phyloP scores from a whole-genome alignment of 164 flowering plant species.

The Tinospora cordifolia region DNA sequence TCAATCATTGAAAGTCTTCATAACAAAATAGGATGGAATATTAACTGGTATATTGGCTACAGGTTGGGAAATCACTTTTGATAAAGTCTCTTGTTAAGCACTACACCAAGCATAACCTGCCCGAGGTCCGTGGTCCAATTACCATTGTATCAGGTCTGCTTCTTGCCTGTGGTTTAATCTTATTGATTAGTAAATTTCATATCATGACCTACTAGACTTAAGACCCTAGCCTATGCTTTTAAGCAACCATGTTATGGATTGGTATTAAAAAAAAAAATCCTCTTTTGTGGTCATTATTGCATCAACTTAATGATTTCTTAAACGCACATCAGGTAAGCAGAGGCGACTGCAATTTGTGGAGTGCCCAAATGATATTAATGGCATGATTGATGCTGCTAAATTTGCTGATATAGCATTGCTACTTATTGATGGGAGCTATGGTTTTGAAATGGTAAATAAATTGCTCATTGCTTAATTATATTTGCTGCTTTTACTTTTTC shows the following conservation, averaged over 20 bases:
- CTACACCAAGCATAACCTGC: slow-evolving; percentile 77
- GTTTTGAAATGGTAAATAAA: slow-evolving; percentile 89
- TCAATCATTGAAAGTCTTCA: background rate
- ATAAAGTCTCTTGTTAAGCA: slow-evolving; percentile 84
- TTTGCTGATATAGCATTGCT: slow-evolving; percentile 83
- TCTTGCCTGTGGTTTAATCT: background rate
- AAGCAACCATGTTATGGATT: background rate
- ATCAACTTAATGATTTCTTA: background rate
- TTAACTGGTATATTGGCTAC: slow-evolving; percentile 12
- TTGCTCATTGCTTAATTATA: background rate
- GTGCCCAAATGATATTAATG: slow-evolving; percentile 96
- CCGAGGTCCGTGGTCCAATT: slow-evolving; percentile 88
- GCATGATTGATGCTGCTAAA: slow-evolving; percentile 95
- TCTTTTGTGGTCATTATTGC: background rate
- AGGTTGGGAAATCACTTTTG: slow-evolving; percentile 93
- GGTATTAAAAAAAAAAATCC: background rate
- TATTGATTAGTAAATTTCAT: background rate
- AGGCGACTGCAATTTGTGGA: slow-evolving; percentile 88
- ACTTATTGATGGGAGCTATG: slow-evolving; percentile 91
- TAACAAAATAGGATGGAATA: background rate
- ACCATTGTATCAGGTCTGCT: slow-evolving; percentile 79
- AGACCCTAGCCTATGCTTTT: background rate
- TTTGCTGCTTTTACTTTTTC: background rate
- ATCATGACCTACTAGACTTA: background rate
- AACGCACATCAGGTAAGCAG: slow-evolving; percentile 53